Conservation (phyloP, 108 stramenopile species). For the Nitzschia putrida region DNA sequence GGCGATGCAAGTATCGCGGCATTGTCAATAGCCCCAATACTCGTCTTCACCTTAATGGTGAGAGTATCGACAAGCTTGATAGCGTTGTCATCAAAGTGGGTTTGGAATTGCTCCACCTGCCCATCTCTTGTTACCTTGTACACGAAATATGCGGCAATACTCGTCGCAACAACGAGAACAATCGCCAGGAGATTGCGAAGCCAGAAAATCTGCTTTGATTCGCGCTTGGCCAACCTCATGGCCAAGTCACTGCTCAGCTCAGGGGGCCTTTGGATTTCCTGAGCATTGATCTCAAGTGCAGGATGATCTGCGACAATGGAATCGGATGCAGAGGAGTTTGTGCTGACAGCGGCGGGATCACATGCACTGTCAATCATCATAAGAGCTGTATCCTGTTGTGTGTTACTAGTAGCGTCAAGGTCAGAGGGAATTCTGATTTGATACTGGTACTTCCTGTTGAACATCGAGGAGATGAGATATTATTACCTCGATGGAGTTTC, state of each 20-base stretch:
- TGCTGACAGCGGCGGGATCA: neutral
- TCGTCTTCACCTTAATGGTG: neutral
- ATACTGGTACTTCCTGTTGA: no score
- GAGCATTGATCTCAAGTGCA: neutral
- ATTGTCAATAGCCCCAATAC: neutral
- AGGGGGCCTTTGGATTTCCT: neutral
- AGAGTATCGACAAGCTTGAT: neutral
- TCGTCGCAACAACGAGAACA: neutral
- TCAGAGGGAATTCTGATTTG: neutral
- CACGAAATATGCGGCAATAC: neutral
- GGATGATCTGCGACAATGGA: neutral
- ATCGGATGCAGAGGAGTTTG: neutral
- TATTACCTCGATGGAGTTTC: no score
- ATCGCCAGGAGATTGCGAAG: neutral
- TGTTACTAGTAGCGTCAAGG: neutral
- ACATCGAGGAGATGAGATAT: no score
- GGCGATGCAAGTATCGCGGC: neutral
- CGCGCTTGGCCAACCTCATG: neutral
- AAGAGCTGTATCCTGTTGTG: neutral
- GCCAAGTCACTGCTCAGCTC: neutral
- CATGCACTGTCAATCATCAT: neutral
- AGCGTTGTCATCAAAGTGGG: slow-evolving; percentile 1
- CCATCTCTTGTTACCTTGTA: neutral
- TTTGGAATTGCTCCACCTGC: neutral
- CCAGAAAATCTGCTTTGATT: neutral